Percentiles rank a stretch among this genome's conserved stretches.
Conservation (phyloP, 2,329 filamentous ascomycete species). For the Chrysoporthe austroafricana region DNA sequence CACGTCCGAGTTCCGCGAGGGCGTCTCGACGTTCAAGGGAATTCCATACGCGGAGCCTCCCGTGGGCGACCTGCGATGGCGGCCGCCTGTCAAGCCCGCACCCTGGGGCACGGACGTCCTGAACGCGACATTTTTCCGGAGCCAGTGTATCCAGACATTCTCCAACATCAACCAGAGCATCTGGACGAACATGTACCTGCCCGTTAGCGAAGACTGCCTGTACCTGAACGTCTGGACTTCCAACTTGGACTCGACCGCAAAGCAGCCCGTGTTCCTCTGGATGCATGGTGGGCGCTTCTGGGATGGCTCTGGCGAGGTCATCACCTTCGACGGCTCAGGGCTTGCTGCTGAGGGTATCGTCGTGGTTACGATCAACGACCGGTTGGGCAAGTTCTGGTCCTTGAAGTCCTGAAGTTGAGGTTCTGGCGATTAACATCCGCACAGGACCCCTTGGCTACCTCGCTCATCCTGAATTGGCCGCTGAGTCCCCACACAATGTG, state of each 20-base stretch:
- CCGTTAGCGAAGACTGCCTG: conserved; percentile 65
- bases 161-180: conserved; percentile 37
- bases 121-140: conserved; percentile 53
- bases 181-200: conserved; percentile 10
- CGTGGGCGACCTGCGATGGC: conserved; percentile 65
- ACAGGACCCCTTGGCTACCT: conserved; percentile 69
- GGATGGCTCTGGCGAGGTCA: conserved; percentile 35
- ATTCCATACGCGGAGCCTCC: conserved; percentile 74
- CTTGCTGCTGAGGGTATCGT: conserved; percentile 66
- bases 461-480: conserved; percentile 57
- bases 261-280: conserved; percentile 39
- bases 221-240: conserved; percentile 63
- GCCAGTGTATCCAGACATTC: conserved; percentile 37
- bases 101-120: conserved; percentile 43
- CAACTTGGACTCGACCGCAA: conserved; percentile 41
- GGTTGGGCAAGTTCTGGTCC: conserved; percentile 54
- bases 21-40: conserved; percentile 42
- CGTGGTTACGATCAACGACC: conserved; percentile 75
- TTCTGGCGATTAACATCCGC: background rate
- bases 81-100: conserved; percentile 61
- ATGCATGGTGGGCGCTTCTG: conserved; percentile 58
- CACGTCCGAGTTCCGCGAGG: conserved; percentile 10
- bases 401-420: background rate
- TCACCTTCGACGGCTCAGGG: conserved; percentile 59
- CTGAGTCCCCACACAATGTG: conserved; percentile 10